A percentile compares a stretch with the other conserved stretches of the same genome.
phyloP scores from a whole-genome alignment of 768 basidiomycete species.

The Termitomyces sp. region DNA sequence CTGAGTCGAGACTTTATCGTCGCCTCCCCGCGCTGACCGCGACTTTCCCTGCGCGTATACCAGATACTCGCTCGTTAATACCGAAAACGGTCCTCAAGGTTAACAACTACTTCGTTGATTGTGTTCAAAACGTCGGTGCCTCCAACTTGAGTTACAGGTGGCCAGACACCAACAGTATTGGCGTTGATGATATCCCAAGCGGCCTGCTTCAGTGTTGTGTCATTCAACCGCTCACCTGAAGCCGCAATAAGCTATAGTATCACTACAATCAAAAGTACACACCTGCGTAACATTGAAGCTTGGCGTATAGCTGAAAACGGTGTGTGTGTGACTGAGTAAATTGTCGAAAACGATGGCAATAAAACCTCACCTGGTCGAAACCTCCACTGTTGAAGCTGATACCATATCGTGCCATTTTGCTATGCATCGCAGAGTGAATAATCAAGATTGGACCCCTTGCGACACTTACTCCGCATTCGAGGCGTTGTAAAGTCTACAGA shows the following conservation, averaged over 20 bases:
- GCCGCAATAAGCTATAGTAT: background rate
- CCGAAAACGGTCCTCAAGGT: background rate
- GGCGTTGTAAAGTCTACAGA: slow-evolving; percentile 30
- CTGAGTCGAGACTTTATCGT: no score
- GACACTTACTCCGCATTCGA: slow-evolving; percentile 27
- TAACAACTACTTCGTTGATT: slow-evolving; percentile 28
- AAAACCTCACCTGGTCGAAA: slow-evolving; percentile 21
- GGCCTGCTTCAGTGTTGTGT: slow-evolving; percentile 25
- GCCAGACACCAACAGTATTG: slow-evolving; percentile 29
- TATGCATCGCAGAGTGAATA: slow-evolving; percentile 1
- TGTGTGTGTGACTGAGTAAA: background rate
- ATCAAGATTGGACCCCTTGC: background rate
- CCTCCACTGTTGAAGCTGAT: slow-evolving; percentile 28
- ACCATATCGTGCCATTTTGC: slow-evolving; percentile 31
- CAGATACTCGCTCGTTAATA: no score
- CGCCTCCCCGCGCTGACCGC: no score
- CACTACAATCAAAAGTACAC: background rate
- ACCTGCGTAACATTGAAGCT: slow-evolving; percentile 34
- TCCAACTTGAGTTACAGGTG: slow-evolving; percentile 34
- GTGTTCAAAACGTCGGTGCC: slow-evolving; percentile 43
- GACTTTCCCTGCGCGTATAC: no score
- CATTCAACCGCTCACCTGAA: slow-evolving; percentile 25
- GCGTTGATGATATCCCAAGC: slow-evolving; percentile 28
- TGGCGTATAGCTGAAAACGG: slow-evolving; percentile 26
- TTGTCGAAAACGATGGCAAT: background rate